Base-by-base conservation (phyloP, 139 green algal genomes). In the Picochlorum sp. region DNA sequence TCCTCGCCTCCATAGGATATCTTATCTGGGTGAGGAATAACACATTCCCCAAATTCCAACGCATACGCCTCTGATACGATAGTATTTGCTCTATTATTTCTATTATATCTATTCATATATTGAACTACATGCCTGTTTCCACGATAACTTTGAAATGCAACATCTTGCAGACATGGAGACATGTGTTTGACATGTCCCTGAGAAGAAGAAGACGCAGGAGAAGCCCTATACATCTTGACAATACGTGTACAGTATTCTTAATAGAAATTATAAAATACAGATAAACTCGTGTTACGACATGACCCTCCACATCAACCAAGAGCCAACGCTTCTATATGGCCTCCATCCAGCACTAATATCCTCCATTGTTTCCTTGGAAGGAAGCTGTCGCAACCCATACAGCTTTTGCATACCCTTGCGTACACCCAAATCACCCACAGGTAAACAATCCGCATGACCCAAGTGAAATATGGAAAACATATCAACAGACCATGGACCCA, bases 11-110 rank as follows among this genome's bases (percentile, higher is more conserved):
- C 88, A 54, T 88, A 86, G 28, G 72, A 61, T 44, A 72, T 76
- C 65, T 95, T 95, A 54, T 84, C 80, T 18, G 88, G 88, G 68
- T 93, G 86, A 5, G 88, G 88, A 63, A 95, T 76, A 44, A 54
- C n/a, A 54, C 47, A 54, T 54, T 54, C 47, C 16, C n/a, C 47
- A 54, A 54, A 54, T 21, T 54, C 47, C 47, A 54, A 41, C 34
- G 34, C 34, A 41, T 41, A 41, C 34, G 34, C 34, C 34, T 41
- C 34, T 11, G 8, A 41, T 41, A 41, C 34, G 34, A 41, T 41
- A 7, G 7, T 41, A 9, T 41, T 9, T 9, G 34, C 34, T 41
- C 34, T 41, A 3, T 14, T 41, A 41, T 41, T 13, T 41, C 34
- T 41, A 41, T 41, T 41, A 41, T 41, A 41, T 41, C 7, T 41